These are phyloP conservation scores for Phylloporus rhodoxanthus DNA, from an alignment of 768 basidiomycete species.

Conservation along the genomic window DNA sequence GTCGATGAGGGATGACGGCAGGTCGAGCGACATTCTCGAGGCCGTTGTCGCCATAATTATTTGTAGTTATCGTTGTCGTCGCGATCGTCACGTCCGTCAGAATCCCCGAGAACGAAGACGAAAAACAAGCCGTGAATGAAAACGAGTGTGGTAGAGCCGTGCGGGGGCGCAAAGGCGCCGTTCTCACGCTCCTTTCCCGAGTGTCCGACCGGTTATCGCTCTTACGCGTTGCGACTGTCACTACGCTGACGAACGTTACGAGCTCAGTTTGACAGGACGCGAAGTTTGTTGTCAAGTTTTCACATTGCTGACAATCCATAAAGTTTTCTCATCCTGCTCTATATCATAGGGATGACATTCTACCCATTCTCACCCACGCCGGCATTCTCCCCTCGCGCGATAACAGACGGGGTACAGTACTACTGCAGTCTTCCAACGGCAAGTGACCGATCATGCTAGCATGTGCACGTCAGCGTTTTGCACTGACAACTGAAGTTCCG, in stretches of 20 bases:
- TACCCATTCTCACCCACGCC: neutral
- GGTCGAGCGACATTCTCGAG: slow-evolving; percentile 18
- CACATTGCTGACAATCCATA: neutral
- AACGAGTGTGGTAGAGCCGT: slow-evolving; percentile 8
- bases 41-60: slow-evolving; percentile 15
- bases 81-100: slow-evolving; percentile 12
- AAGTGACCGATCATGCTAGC: neutral
- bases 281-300: slow-evolving; percentile 1
- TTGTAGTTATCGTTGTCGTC: slow-evolving; percentile 9
- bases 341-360: neutral
- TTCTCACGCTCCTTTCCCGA: slow-evolving; percentile 23
- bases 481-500: neutral
- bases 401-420: neutral
- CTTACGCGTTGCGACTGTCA: slow-evolving; percentile 6
- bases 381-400: neutral
- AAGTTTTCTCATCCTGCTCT: neutral
- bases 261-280: slow-evolving; percentile 6
- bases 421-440: neutral
- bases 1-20: slow-evolving; percentile 3
- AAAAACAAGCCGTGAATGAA: slow-evolving; percentile 19
- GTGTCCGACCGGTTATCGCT: slow-evolving; percentile 8
- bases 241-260: neutral
- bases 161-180: slow-evolving; percentile 11
- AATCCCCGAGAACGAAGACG: slow-evolving; percentile 8
- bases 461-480: neutral